Conservation (phyloP, 345 rosid genomes). For the Cardamine occulta region DNA sequence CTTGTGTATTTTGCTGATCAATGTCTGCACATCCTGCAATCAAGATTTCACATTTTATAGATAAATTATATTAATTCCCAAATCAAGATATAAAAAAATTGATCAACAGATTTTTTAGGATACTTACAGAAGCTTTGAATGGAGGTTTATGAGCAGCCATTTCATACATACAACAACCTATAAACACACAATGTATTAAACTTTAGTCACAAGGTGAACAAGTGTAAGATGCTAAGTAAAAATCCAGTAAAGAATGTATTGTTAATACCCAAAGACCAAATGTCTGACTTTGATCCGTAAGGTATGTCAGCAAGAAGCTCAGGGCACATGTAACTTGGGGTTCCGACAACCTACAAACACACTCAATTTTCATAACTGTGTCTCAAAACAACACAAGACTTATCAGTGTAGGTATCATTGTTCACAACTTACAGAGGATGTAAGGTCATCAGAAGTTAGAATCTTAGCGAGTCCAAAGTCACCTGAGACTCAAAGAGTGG, state of each 20-base stretch:
- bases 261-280: conserved; percentile 89
- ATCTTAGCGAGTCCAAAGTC: conserved; percentile 99
- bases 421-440: conserved; percentile 77
- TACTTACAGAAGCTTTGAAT: conserved; percentile 93
- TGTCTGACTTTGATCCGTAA: conserved; percentile 97
- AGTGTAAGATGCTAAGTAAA: neutral
- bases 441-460: conserved; percentile 87
- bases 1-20: conserved; percentile 91
- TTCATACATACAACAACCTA: conserved; percentile 98
- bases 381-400: conserved; percentile 7
- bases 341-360: conserved; percentile 81
- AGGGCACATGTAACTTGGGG: conserved; percentile 99
- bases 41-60: conserved; percentile 1
- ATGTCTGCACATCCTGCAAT: conserved; percentile 84
- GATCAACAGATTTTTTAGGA: neutral
- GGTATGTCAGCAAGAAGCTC: conserved; percentile 99
- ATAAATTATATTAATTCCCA: neutral
- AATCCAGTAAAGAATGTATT: conserved; percentile 5
- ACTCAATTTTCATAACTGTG: conserved; percentile 7
- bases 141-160: conserved; percentile 92
- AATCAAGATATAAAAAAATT: neutral
- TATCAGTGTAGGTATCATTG: neutral
- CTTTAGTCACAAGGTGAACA: conserved; percentile 27
- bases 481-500: conserved; percentile 55
- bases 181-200: neutral